Evolutionary conservation across 2,329 filamentous ascomycete genomes (phyloP).

Genomic region (Ceratocystis lukuohia): DNA sequence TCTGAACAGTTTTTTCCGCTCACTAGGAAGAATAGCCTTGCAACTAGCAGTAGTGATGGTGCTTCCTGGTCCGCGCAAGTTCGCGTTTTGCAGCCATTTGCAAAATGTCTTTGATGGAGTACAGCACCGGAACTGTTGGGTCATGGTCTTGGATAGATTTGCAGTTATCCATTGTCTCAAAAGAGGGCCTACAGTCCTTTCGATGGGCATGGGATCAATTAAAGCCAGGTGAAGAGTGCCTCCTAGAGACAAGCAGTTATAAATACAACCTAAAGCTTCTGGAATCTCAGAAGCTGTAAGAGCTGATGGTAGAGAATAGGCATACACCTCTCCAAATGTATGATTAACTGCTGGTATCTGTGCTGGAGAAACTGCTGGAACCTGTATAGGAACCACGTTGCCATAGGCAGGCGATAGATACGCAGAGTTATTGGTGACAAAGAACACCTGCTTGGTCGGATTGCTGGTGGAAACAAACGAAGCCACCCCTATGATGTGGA

Average conservation of each 20-base stretch:
- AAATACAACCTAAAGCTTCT: constrained; percentile 41
- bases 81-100: constrained; percentile 43
- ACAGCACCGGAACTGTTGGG: constrained; percentile 44
- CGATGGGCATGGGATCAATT: constrained; percentile 48
- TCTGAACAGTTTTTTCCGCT: constrained; percentile 19
- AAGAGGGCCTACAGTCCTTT: constrained; percentile 41
- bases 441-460: constrained; percentile 30
- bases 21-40: constrained; percentile 31
- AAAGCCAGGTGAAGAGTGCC: constrained; percentile 47
- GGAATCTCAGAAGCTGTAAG: constrained; percentile 45
- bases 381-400: constrained; percentile 31
- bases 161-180: constrained; percentile 50
- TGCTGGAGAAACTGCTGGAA: constrained; percentile 28
- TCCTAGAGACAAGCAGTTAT: constrained; percentile 40
- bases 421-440: constrained; percentile 30
- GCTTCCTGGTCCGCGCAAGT: constrained; percentile 36
- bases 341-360: constrained; percentile 30
- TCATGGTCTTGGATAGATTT: constrained; percentile 45
- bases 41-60: constrained; percentile 37
- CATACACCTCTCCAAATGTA: constrained; percentile 38
- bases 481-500: constrained; percentile 30
- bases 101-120: constrained; percentile 47
- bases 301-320: constrained; percentile 42
- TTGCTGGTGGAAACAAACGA: constrained; percentile 37
- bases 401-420: constrained; percentile 24